Evolutionary conservation across 306 rosid species (phyloP), one percentile per base, ranked within the genome.

Genomic region (Vicia faba): DNA sequence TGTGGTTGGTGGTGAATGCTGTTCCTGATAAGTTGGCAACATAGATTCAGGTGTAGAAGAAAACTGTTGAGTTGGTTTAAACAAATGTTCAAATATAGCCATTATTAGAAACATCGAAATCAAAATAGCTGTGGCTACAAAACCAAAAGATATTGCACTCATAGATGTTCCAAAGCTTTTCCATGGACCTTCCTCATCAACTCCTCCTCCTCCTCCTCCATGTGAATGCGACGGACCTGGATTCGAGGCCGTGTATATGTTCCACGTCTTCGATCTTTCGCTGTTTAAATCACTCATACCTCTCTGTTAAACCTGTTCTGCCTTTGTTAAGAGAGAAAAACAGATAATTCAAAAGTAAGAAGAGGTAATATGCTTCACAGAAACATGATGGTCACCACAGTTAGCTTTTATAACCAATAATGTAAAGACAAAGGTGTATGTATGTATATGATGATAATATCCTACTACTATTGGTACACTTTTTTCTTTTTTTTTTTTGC

Each of bases 71-170:
- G 65, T 84, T 8, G 96, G 97, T 80, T 83, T 85, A 51, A 91
- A 89, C 53, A 91, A 70, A 72, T 89, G 97, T 74, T 91, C 97
- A 70, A 91, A 89, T 25, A 91, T 87, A 73, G 97, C 97, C 96
- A 91, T 91, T 76, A 91, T 83, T 28, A 91, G 87, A 77, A 91
- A 91, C 96, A 91, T 91, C 19, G 97, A 89, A 60, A 91, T 79
- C 88, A 91, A 78, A 74, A 91, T 85, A 26, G 97, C 97, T 0
- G 97, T 91, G 74, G 97, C 97, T 79, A 91, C 97, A 80, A 91
- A 89, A 20, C 97, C 96, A 53, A 84, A 85, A 41, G 95, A 91
- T 68, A 91, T 85, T 55, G 96, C 96, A 75, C 86, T 87, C 96
- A 91, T 91, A 5, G 96, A 91, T 61, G 96, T 80, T 35, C 96